Evolutionary conservation across 2,329 filamentous ascomycete species (phyloP).

Genomic region (Cytospora piceicola): DNA sequence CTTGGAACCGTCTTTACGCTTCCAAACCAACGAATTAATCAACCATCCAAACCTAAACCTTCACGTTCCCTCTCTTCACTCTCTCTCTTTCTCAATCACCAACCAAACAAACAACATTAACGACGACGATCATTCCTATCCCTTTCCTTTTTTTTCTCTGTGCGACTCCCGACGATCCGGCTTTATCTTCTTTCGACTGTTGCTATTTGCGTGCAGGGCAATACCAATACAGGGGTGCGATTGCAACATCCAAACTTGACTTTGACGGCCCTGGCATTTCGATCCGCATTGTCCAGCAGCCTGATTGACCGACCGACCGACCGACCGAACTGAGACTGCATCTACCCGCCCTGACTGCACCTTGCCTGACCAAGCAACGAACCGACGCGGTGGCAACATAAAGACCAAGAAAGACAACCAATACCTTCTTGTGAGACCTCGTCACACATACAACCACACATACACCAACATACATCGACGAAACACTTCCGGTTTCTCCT

Average conservation of each 20-base stretch:
- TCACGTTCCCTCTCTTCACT: slow-evolving; percentile 15
- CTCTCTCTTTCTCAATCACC: background rate
- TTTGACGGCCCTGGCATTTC: background rate
- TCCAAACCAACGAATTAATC: background rate
- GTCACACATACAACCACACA: slow-evolving; percentile 1
- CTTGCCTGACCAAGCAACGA: background rate
- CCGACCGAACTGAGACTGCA: background rate
- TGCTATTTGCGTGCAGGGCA: background rate
- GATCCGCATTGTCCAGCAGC: background rate
- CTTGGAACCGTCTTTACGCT: background rate
- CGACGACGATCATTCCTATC: slow-evolving; percentile 7
- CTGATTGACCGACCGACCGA: slow-evolving; percentile 22
- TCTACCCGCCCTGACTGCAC: too few species aligned
- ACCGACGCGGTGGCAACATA: background rate
- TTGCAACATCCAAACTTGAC: background rate
- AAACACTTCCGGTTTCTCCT: background rate
- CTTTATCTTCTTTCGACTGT: background rate
- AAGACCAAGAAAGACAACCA: background rate
- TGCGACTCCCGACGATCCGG: background rate
- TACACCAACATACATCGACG: background rate
- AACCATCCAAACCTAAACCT: slow-evolving; percentile 14
- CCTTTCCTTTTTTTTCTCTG: background rate
- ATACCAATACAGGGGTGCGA: background rate
- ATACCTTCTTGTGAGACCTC: background rate
- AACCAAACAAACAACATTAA: background rate